Evolutionary conservation across 805 yeast genomes (phyloP), one percentile per base, ranked within the genome.

Genomic region (Blastobotrys terrestris): DNA sequence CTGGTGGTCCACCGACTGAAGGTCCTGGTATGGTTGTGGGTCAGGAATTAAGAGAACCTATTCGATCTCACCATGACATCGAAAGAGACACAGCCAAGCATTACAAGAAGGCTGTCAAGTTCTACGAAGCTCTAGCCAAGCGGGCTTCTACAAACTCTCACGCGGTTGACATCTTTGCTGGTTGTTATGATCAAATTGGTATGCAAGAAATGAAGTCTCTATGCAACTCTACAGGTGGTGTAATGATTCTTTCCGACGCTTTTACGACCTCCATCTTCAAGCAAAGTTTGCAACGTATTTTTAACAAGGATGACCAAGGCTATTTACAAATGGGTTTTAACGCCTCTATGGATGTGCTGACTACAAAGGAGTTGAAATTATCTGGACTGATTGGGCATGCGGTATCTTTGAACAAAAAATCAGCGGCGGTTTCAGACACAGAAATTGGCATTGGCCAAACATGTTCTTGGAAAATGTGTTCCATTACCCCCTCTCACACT

Each of bases 101-200:
- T 67, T 87, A 83, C 74, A 89, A 88, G 67, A 87, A 87, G 67
- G 94, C 96, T 4, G 79, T 78, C 62, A 84, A 87, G 67, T 91
- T 81, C 64, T 91, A 90, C 69, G 91, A 85, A 56, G 74, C 77
- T 42, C 67, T 91, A 47, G 85, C 95, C 35, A 77, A 80, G 45
- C 84, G 83, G 60, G 88, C 89, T 46, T 78, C 91, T 50, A 72
- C 72, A 31, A 80, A 81, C 58, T 87, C 89, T 13, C 95, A 88
- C 63, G 81, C 91, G 35, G 83, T 91, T 54, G 96, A 90, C 69
- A 81, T 91, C 48, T 89, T 87, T 71, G 96, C 95, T 22, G 97
- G 97, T 55, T 90, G 96, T 72, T 89, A 88, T 69, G 98, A 91
- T 72, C 98, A 91, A 76, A 85, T 90, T 56, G 98, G 98, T 67